Conservation (phyloP, 1,284 basidiomycete genomes). For the Phellopilus nigrolimitatus region DNA sequence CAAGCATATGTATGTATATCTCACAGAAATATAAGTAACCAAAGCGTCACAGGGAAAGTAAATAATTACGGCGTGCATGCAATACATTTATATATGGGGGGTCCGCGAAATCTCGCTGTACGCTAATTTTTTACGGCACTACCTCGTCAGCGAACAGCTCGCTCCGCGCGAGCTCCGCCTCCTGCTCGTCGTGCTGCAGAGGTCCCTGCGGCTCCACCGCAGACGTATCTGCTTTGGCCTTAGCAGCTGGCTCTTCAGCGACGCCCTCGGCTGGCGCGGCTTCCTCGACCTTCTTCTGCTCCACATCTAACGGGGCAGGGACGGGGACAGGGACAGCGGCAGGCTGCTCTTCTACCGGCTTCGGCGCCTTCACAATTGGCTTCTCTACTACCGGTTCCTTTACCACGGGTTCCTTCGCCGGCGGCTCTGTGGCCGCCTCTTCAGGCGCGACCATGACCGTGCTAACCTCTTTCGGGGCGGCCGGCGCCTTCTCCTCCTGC, state of each 20-base stretch:
- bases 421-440: neutral
- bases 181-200: constrained; percentile 18
- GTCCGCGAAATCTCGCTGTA: constrained; percentile 3
- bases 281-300: neutral
- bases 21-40: neutral
- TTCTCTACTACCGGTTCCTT: neutral
- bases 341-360: neutral
- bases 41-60: constrained; percentile 9
- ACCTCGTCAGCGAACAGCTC: constrained; percentile 18
- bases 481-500: constrained; percentile 11
- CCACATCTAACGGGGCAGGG: too few species aligned
- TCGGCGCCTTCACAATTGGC: neutral
- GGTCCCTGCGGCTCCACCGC: neutral
- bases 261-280: neutral
- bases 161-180: constrained; percentile 19
- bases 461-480: constrained; percentile 18
- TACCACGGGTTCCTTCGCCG: neutral
- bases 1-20: neutral
- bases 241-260: neutral
- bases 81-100: neutral
- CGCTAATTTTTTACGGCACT: constrained; percentile 9
- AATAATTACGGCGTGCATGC: constrained; percentile 14
- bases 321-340: neutral
- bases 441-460: constrained; percentile 12
- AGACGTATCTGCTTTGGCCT: neutral